Evolutionary conservation across 2,329 filamentous ascomycete genomes (phyloP).

Genomic region (Scopulariopsis brevicaulis): DNA sequence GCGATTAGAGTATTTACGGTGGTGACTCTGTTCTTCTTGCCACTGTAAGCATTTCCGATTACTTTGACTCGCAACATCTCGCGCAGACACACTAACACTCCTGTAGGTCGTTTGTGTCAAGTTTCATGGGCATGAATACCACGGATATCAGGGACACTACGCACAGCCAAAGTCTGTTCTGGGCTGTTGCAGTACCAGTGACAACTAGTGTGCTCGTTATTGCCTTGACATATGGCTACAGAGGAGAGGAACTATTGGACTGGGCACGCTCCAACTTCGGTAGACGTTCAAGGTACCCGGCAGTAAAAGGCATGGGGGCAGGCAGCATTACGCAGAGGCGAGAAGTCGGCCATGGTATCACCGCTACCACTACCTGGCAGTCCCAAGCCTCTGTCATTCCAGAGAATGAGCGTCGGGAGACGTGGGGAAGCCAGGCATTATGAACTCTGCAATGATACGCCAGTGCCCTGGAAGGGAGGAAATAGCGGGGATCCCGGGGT

Average conservation of each 20-base stretch:
- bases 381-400: too few relatives aligned
- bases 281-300: too few relatives aligned
- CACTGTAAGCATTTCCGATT: conserved; percentile 11
- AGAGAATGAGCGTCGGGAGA: too few relatives aligned
- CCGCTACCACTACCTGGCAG: too few relatives aligned
- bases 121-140: conserved; percentile 32
- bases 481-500: too few relatives aligned
- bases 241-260: conserved; percentile 7
- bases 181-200: conserved; percentile 25
- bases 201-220: conserved; percentile 18
- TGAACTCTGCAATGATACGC: too few relatives aligned
- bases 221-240: conserved; percentile 13
- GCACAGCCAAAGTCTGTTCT: conserved; percentile 25
- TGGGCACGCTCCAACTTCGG: background rate
- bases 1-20: conserved; percentile 24
- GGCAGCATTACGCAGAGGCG: too few relatives aligned
- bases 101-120: conserved; percentile 15
- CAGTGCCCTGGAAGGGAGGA: too few relatives aligned
- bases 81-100: background rate
- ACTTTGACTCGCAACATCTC: background rate
- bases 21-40: conserved; percentile 26
- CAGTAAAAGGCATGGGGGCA: too few relatives aligned
- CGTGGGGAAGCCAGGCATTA: too few relatives aligned
- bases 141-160: conserved; percentile 26
- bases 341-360: too few relatives aligned